Percentiles rank a stretch among this genome's conserved stretches.
Evolutionary conservation across 306 rosid species (phyloP).

Genomic region (Prunus salicina): DNA sequence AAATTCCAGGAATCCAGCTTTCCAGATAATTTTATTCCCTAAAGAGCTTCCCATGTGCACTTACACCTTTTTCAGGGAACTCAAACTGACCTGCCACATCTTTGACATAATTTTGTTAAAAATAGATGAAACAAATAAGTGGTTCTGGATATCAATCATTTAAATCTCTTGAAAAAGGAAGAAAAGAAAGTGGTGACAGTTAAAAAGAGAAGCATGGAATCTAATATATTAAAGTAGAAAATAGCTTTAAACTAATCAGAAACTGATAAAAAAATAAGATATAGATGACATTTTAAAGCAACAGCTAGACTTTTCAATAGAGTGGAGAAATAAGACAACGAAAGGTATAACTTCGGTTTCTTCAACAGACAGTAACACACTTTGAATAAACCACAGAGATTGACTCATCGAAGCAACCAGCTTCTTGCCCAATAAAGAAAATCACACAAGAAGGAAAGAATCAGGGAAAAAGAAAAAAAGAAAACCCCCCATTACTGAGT

Average conservation of each 20-base stretch:
- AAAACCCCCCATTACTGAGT: slow-evolving; percentile 14
- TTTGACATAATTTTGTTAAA: slow-evolving; percentile 31
- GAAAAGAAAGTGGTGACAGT: slow-evolving; percentile 34
- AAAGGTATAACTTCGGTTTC: slow-evolving; percentile 32
- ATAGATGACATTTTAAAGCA: slow-evolving; percentile 22
- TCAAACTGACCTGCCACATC: slow-evolving; percentile 35
- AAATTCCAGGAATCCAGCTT: slow-evolving; percentile 17
- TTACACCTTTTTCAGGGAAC: slow-evolving; percentile 34
- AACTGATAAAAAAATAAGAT: slow-evolving; percentile 7
- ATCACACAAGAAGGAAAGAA: slow-evolving; percentile 30
- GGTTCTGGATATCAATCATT: slow-evolving; percentile 40
- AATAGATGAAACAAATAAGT: slow-evolving; percentile 31
- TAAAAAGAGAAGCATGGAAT: slow-evolving; percentile 30
- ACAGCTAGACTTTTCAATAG: slow-evolving; percentile 20
- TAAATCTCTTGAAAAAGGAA: slow-evolving; percentile 18
- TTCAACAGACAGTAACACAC: slow-evolving; percentile 29
- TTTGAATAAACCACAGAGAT: slow-evolving; percentile 13
- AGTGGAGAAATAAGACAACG: slow-evolving; percentile 32
- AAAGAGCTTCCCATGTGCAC: slow-evolving; percentile 53
- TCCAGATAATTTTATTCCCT: slow-evolving; percentile 35
- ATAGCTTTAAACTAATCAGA: slow-evolving; percentile 27
- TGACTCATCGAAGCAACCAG: slow-evolving; percentile 29
- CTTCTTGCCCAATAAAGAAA: slow-evolving; percentile 34
- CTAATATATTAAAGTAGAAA: slow-evolving; percentile 26
- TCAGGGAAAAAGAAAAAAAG: not conserved